These are phyloP conservation scores for Goffeauzyma gilvescens DNA, from an alignment of 768 basidiomycete genomes.

Conservation along the genomic window DNA sequence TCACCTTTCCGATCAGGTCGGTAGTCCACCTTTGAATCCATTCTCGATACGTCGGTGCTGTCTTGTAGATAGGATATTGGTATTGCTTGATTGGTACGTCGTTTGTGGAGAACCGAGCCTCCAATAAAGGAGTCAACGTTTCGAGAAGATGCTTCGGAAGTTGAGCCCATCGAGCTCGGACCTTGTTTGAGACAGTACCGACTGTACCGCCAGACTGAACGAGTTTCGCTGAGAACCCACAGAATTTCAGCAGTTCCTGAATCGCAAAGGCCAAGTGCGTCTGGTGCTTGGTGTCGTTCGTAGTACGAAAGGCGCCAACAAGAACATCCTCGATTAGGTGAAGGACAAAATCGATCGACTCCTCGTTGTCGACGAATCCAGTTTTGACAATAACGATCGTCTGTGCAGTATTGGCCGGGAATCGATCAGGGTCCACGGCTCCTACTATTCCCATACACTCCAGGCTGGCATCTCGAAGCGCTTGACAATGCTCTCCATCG, in stretches of 20 bases:
- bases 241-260: constrained; percentile 72
- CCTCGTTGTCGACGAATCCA: constrained; percentile 62
- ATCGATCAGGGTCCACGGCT: constrained; percentile 85
- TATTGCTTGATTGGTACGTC: constrained; percentile 33
- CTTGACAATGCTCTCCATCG: constrained; percentile 57
- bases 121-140: constrained; percentile 66
- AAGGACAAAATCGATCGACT: constrained; percentile 58
- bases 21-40: constrained; percentile 85
- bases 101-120: constrained; percentile 32
- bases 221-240: constrained; percentile 63
- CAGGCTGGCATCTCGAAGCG: constrained; percentile 51
- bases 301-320: constrained; percentile 74
- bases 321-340: constrained; percentile 72
- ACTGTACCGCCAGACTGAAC: constrained; percentile 37
- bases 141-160: constrained; percentile 70
- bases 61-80: constrained; percentile 58
- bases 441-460: constrained; percentile 84
- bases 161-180: constrained; percentile 55
- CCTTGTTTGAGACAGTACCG: constrained; percentile 43
- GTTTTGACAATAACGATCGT: constrained; percentile 49
- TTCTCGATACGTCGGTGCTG: constrained; percentile 66
- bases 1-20: constrained; percentile 46
- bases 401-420: constrained; percentile 46
- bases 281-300: constrained; percentile 85
- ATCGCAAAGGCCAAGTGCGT: constrained; percentile 73